Conservation (phyloP, 179 eudicot species). For the Patellifolia procumbens region DNA sequence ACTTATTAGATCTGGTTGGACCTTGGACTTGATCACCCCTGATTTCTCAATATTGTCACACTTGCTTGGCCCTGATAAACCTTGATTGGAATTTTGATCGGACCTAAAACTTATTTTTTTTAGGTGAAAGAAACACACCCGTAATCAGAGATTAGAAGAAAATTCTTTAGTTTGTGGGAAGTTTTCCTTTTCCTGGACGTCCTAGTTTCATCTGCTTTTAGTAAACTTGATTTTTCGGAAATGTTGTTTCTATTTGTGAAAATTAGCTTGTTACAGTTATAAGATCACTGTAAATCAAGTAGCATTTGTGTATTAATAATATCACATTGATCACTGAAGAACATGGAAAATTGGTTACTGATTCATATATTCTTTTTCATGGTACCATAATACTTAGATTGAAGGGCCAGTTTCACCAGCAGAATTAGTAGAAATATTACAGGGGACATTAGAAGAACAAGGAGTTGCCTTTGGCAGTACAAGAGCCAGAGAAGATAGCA, state of each 20-base stretch:
- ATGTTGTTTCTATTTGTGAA: too few relatives aligned
- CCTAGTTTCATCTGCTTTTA: slow-evolving; percentile 2
- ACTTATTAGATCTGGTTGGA: too few relatives aligned
- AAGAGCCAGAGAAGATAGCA: slow-evolving; percentile 57
- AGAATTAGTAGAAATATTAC: slow-evolving; percentile 74
- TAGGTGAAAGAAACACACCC: too few relatives aligned
- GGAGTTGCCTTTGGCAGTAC: slow-evolving; percentile 61
- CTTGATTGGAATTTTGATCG: too few relatives aligned
- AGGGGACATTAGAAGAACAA: slow-evolving; percentile 79
- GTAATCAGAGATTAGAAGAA: neutral
- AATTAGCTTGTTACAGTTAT: neutral
- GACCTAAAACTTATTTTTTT: too few relatives aligned
- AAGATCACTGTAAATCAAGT: neutral
- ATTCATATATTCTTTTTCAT: neutral
- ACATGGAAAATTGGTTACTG: neutral
- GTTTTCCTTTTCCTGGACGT: neutral
- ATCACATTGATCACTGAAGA: neutral
- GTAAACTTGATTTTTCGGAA: neutral
- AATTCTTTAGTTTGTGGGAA: neutral
- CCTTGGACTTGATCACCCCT: too few relatives aligned
- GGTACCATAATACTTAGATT: slow-evolving; percentile 41
- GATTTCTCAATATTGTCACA: too few relatives aligned
- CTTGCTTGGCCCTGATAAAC: too few relatives aligned
- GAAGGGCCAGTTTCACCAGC: slow-evolving; percentile 90
- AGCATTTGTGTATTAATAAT: neutral